Evolutionary conservation across 2,329 filamentous ascomycete genomes (phyloP), one percentile per base, ranked within the genome.

Genomic region (Geoglossum cookeanum): DNA sequence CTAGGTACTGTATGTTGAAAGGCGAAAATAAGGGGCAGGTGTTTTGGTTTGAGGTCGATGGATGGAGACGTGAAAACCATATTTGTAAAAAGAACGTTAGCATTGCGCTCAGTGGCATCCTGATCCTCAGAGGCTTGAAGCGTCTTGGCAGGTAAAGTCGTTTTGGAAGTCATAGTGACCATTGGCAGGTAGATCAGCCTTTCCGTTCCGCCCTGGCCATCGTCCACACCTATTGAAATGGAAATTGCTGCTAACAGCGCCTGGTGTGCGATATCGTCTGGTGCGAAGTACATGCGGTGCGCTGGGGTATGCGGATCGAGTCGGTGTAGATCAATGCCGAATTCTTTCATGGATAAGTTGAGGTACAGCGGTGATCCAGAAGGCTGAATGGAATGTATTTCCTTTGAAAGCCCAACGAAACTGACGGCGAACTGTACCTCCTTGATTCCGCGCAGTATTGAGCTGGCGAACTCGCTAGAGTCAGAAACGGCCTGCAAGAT

Each of bases 201-300:
- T 67, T 96, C 88, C 0, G 87, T 84, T 63, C 86, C 85, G 7
- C 85, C 86, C 32, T 84, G 80, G n/a, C 88, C 87, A 67, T 96
- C 89, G 65, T 96, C 90, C 39, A 98, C 76, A 44, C 89, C 92
- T 58, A 97, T 77, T 0, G 91, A 91, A 58, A 98, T 86, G 0
- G 92, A 95, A 45, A 98, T 81, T 3, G 90, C 92, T 17, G 91
- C 92, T 27, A 92, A 78, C 39, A 98, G 76, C 9, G 90, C 92
- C 73, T 98, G 91, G 68, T 98, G 92, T 11, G 92, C 92, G 64
- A 96, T 83, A 66, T 96, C 92, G 60, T 88, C 84, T 27, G 85
- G 81, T 1, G 90, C 87, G 66, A 98, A 98, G 70, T 98, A 97
- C 92, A 97, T 98, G 61, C 92, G 83, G 74, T 98, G 92, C 0